Evolutionary conservation across 208 protist genomes (phyloP).

Genomic region (Leishmania guyanensis): DNA sequence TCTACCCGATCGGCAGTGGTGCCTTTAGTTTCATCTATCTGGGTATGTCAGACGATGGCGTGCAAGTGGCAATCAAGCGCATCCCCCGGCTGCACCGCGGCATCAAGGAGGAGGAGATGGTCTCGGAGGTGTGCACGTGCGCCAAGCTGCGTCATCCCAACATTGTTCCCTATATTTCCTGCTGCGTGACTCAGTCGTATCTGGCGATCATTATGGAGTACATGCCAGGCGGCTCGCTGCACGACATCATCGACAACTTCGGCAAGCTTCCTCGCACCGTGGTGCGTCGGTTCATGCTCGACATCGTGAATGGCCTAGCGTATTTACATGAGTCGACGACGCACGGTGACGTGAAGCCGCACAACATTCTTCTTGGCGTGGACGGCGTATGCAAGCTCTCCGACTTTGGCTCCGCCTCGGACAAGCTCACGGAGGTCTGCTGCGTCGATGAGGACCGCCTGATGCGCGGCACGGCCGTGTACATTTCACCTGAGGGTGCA

Average conservation of each 20-base stretch:
- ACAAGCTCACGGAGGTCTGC: conserved; percentile 35
- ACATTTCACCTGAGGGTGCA: conserved; percentile 86
- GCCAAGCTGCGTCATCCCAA: conserved; percentile 74
- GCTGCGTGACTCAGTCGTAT: conserved; percentile 55
- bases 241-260: conserved; percentile 74
- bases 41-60: conserved; percentile 68
- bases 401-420: conserved; percentile 85
- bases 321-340: conserved; percentile 82
- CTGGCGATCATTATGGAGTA: conserved; percentile 89
- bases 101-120: conserved; percentile 63
- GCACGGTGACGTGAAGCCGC: conserved; percentile 89
- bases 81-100: conserved; percentile 64
- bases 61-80: conserved; percentile 85
- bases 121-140: conserved; percentile 64
- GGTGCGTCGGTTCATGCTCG: conserved; percentile 70
- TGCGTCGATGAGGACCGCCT: conserved; percentile 47
- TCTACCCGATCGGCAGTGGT: conserved; percentile 64
- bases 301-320: conserved; percentile 74
- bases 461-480: conserved; percentile 76
- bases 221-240: conserved; percentile 79
- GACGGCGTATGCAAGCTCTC: conserved; percentile 86
- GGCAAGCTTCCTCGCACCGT: conserved; percentile 52
- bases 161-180: conserved; percentile 81
- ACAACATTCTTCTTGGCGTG: conserved; percentile 82
- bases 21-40: conserved; percentile 77